Evolutionary conservation across 352 stramenopile species (phyloP), one percentile per base, ranked within the genome.

Genomic region (Thraustotheca clavata): DNA sequence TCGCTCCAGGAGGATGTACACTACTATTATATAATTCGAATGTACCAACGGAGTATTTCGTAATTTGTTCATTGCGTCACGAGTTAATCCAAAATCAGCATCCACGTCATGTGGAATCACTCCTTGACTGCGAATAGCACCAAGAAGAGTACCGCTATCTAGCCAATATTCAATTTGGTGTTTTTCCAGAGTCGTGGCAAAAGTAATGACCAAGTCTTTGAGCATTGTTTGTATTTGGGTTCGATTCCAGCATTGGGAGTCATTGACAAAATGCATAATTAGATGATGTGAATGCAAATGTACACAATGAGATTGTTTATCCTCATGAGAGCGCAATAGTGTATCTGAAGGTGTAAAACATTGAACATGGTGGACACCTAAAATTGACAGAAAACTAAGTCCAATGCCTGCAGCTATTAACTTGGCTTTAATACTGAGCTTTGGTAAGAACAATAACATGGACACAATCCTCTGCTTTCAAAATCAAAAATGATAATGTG

Each of bases 151-250:
- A 68, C 76, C 79, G 55, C 76, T 82, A 67, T 88, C 79, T 48
- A 88, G 39, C 79, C 79, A 88, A 67, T 87, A 88, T 73, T 91
- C 76, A 68, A 91, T 49, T 27, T 79, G 68, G 69, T 91, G 74
- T 34, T 60, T 22, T 4, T 36, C 65, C 27, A 72, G 73, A 24
- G 70, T 52, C 14, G 54, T 41, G 4, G 55, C 65, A 1, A 63
- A 47, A 6, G 36, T 65, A 46, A 71, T 41, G 22, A 73, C 62
- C 49, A 75, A 43, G 12, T 71, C 50, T 18, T 49, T 29, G 50
- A 77, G 61, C 48, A 72, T 75, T 24, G 62, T 16, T 24, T 67
- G 67, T 6, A 24, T 24, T 14, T 52, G 24, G 11, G 31, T 31
- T 31, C n/a, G 24, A 9, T 24, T 52, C 24, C 34, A 52, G 43